phyloP scores from a whole-genome alignment of 768 basidiomycete species.

The Calocera cornea region DNA sequence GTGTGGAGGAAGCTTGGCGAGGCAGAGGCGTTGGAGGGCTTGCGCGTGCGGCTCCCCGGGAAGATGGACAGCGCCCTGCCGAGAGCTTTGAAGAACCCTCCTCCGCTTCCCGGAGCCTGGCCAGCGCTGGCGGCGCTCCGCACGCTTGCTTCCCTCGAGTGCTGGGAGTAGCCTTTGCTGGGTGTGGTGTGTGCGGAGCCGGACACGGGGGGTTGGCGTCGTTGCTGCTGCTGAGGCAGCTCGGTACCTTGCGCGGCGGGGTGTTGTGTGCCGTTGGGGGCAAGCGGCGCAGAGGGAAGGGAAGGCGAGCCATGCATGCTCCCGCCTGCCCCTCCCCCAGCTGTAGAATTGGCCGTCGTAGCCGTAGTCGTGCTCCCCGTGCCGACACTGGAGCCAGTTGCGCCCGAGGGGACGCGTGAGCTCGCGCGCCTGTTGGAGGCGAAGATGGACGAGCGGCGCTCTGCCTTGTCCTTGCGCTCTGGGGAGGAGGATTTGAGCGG shows the following conservation, averaged over 20 bases:
- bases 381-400: neutral
- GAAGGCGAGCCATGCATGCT: neutral
- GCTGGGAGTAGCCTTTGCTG: neutral
- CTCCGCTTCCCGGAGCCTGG: neutral
- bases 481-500: neutral
- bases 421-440: neutral
- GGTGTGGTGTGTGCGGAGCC: neutral
- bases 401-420: neutral
- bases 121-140: neutral
- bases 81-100: slow-evolving; percentile 1
- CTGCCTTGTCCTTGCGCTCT: neutral
- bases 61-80: slow-evolving; percentile 13
- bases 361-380: neutral
- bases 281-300: neutral
- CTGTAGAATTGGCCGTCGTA: neutral
- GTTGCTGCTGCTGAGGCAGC: too few species aligned
- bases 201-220: neutral
- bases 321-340: neutral
- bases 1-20: neutral
- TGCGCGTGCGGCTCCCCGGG: slow-evolving; percentile 25
- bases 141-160: neutral
- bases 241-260: too few species aligned
- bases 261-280: too few species aligned
- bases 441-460: neutral
- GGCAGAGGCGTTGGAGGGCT: slow-evolving; percentile 12